These are phyloP conservation scores for Penstemon davidsonii DNA, from an alignment of 257 asterid genomes.

Conservation along the genomic window DNA sequence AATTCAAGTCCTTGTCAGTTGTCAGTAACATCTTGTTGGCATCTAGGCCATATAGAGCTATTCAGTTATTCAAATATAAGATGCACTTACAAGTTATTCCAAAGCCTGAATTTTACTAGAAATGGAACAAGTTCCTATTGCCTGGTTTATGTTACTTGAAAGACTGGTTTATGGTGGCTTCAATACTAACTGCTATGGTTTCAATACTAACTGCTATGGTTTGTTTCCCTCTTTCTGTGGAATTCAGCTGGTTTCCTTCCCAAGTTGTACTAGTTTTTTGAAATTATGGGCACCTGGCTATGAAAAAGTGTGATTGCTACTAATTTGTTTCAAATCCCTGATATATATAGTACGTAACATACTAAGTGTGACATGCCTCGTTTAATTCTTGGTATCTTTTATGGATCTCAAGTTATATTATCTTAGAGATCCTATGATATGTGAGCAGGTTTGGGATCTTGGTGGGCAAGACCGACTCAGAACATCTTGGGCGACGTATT, in stretches of 20 bases:
- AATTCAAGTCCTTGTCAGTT: not conserved
- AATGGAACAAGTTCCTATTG: not conserved
- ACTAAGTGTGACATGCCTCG: not conserved
- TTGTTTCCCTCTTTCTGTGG: not conserved
- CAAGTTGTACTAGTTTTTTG: not conserved
- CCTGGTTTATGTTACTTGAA: not conserved
- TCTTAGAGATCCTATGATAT: not conserved
- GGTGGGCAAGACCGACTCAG: constrained; percentile 97
- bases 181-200: not conserved
- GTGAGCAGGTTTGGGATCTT: constrained; percentile 36
- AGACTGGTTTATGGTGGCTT: not conserved
- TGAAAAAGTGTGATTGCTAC: not conserved
- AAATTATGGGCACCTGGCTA: not conserved
- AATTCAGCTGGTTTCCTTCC: not conserved
- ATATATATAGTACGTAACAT: not conserved
- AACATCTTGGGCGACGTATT: constrained; percentile 94
- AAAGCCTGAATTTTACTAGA: not conserved
- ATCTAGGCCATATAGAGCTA: not conserved
- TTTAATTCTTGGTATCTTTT: not conserved
- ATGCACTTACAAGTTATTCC: not conserved
- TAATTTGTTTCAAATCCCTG: not conserved
- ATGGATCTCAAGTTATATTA: not conserved
- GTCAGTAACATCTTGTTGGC: not conserved
- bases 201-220: not conserved
- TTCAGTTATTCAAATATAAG: constrained; percentile 1